Evolutionary conservation across 768 basidiomycete species (phyloP).

Genomic region (Trametes meyenii): DNA sequence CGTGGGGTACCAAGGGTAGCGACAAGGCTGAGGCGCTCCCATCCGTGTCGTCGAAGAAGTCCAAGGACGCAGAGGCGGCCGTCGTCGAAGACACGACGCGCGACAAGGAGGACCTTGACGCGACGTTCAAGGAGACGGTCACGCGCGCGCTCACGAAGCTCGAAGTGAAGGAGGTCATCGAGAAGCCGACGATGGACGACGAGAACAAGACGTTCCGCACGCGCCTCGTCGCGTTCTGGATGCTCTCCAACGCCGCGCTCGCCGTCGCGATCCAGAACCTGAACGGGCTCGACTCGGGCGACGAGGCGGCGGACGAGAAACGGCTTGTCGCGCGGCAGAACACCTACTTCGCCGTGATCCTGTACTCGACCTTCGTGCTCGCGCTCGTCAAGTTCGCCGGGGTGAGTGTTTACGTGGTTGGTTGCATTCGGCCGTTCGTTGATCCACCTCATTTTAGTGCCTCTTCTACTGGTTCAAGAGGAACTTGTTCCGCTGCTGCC

Average conservation of each 20-base stretch:
- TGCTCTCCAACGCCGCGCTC: conserved; percentile 69
- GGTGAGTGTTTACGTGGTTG: conserved; percentile 47
- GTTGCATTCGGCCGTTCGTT: background rate
- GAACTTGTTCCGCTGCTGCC: conserved; percentile 81
- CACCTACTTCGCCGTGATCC: conserved; percentile 74
- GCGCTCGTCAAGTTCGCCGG: conserved; percentile 74
- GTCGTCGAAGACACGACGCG: conserved; percentile 87
- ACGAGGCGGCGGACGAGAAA: conserved; percentile 45
- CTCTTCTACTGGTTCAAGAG: conserved; percentile 82
- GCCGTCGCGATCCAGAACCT: conserved; percentile 78
- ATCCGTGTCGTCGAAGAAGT: conserved; percentile 83
- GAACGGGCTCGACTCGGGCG: conserved; percentile 56
- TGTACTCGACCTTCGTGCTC: conserved; percentile 79
- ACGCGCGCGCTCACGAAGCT: conserved; percentile 82
- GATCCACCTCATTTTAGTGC: conserved; percentile 49
- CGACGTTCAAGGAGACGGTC: conserved; percentile 89
- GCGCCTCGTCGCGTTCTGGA: conserved; percentile 82
- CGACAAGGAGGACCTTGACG: conserved; percentile 87
- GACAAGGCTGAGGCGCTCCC: conserved; percentile 94
- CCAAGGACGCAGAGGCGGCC: conserved; percentile 67
- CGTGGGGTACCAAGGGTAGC: conserved; percentile 94
- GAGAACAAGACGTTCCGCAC: conserved; percentile 93
- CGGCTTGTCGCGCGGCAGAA: conserved; percentile 48
- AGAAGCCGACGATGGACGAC: conserved; percentile 87
- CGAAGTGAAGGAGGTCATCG: conserved; percentile 61